Evolutionary conservation across 176 grass and related monocot species (phyloP).

Genomic region (Carex myosuroides): DNA sequence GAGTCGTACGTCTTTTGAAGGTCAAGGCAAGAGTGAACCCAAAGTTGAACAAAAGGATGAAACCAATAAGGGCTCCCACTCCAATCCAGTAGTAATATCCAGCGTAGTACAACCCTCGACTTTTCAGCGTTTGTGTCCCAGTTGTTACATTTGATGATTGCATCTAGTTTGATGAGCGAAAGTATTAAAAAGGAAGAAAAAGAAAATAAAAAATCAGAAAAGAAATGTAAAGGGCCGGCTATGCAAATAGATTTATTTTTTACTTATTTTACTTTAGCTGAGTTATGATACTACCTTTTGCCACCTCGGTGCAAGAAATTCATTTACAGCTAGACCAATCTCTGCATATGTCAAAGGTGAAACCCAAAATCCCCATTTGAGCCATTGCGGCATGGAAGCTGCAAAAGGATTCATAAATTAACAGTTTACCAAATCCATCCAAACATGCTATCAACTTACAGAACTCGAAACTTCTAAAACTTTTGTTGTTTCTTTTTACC

Average conservation of each 20-base stretch:
- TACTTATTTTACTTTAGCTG: neutral
- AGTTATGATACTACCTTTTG: slow-evolving; percentile 44
- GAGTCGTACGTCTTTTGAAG: slow-evolving; percentile 47
- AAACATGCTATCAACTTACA: neutral
- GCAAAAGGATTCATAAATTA: neutral
- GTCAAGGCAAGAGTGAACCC: slow-evolving; percentile 53
- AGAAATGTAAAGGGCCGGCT: neutral
- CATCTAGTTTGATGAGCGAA: neutral
- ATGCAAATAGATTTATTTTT: neutral
- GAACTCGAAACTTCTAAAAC: no score
- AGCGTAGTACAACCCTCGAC: slow-evolving; percentile 48
- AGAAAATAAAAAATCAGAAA: neutral
- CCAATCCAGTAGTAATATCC: slow-evolving; percentile 71
- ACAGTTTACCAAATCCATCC: neutral
- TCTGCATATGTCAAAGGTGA: slow-evolving; percentile 72
- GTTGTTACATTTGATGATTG: slow-evolving; percentile 36
- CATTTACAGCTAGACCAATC: slow-evolving; percentile 68
- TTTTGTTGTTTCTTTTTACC: no score
- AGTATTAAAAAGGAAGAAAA: neutral
- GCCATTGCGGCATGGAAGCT: slow-evolving; percentile 68
- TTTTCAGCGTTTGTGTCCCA: slow-evolving; percentile 43
- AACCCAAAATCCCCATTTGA: slow-evolving; percentile 89
- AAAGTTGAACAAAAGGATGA: slow-evolving; percentile 50
- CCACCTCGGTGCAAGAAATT: slow-evolving; percentile 79
- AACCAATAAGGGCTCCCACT: slow-evolving; percentile 55